phyloP scores from a whole-genome alignment of 2,329 filamentous ascomycete species.

The Monilinia vaccinii-corymbosi region DNA sequence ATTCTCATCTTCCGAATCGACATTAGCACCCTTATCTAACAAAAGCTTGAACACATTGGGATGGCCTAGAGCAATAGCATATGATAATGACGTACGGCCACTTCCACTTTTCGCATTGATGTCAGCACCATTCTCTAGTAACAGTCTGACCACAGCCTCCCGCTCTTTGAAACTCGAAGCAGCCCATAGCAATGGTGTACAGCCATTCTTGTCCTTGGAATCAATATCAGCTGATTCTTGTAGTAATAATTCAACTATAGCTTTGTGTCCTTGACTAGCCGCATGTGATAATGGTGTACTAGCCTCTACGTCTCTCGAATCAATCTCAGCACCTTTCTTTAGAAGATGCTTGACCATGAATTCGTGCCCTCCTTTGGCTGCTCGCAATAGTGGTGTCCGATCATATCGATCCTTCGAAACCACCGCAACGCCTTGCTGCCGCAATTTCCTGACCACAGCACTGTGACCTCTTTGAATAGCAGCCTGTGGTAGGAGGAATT shows the following conservation, averaged over 20 bases:
- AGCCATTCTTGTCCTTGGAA: slow-evolving; percentile 6
- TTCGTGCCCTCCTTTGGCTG: no score
- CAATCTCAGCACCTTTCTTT: slow-evolving; percentile 3
- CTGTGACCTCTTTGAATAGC: no score
- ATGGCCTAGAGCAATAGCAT: neutral
- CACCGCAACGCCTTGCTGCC: no score
- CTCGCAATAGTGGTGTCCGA: no score
- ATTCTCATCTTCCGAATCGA: slow-evolving; percentile 20
- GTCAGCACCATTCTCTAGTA: slow-evolving; percentile 6
- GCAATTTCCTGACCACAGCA: no score
- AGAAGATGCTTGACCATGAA: slow-evolving; percentile 7
- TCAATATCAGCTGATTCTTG: no score
- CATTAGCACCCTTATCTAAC: slow-evolving; percentile 1
- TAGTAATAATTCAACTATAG: neutral
- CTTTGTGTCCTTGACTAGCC: no score
- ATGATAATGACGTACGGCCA: neutral
- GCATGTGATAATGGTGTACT: no score
- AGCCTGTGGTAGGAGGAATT: no score
- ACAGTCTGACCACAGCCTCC: slow-evolving; percentile 10
- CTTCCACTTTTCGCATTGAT: neutral
- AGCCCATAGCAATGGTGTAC: slow-evolving; percentile 1
- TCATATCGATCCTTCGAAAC: no score
- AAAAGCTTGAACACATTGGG: neutral
- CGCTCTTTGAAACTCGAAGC: neutral
- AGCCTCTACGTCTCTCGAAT: neutral